These are phyloP conservation scores for Chlorella ohadii DNA, from an alignment of 139 green algal genomes.

Conservation along the genomic window DNA sequence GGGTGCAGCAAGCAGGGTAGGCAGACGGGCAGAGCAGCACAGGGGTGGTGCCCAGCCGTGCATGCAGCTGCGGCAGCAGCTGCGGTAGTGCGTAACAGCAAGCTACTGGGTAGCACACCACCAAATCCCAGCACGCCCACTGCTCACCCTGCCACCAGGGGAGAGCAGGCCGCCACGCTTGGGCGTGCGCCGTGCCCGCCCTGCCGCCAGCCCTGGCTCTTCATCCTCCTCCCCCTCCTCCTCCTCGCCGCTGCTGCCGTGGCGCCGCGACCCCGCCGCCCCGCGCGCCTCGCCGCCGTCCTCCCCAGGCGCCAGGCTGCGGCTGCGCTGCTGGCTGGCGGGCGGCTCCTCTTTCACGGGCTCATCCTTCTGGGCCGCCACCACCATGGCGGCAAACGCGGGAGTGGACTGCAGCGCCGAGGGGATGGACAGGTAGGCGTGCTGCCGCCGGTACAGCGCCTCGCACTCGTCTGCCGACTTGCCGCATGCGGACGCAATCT, in stretches of 20 bases:
- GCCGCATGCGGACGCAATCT: neutral
- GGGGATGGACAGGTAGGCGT: conserved; percentile 59
- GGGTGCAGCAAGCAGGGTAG: neutral
- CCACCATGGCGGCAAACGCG: neutral
- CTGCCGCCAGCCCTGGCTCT: conserved; percentile 6
- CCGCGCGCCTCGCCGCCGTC: neutral
- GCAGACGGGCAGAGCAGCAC: neutral
- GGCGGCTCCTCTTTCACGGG: neutral
- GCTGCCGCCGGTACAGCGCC: conserved; percentile 50
- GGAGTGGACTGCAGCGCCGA: conserved; percentile 39
- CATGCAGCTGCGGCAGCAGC: too few relatives aligned
- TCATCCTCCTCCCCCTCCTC: neutral
- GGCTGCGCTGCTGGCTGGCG: neutral
- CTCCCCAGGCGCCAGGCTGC: neutral
- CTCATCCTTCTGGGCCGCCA: neutral
- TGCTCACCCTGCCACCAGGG: neutral
- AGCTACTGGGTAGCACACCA: too few relatives aligned
- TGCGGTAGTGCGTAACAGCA: too few relatives aligned
- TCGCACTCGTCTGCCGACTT: conserved; percentile 45
- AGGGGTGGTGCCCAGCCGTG: too few relatives aligned
- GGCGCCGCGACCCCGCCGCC: neutral
- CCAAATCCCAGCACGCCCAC: too few relatives aligned
- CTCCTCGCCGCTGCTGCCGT: neutral
- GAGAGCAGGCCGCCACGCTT: conserved; percentile 4
- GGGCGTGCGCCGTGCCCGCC: conserved; percentile 21